Evolutionary conservation across 2,329 filamentous ascomycete species (phyloP).

Genomic region (Colletotrichum falcatum): DNA sequence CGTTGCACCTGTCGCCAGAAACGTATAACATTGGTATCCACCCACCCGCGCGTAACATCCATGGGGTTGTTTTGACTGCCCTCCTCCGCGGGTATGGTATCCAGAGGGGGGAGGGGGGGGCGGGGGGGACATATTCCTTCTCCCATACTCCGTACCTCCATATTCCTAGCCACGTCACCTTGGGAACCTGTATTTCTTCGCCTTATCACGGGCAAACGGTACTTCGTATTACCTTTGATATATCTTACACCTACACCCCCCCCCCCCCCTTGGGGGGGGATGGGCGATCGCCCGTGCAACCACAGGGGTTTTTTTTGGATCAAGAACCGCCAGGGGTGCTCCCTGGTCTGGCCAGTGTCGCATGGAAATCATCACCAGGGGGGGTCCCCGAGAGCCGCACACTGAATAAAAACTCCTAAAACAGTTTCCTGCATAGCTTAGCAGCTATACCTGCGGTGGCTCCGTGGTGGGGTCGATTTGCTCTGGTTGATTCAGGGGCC

Average conservation of each 20-base stretch:
- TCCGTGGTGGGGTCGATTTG: not conserved
- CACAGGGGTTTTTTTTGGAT: not conserved
- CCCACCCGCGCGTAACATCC: constrained; percentile 17
- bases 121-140: constrained; percentile 9
- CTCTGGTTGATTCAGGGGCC: constrained; percentile 34
- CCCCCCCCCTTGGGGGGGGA: no score
- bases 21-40: constrained; percentile 17
- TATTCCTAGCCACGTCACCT: constrained; percentile 16
- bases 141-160: no score
- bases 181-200: not conserved
- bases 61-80: constrained; percentile 28
- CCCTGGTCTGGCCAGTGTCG: constrained; percentile 11
- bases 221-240: no score
- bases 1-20: no score
- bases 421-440: constrained; percentile 12
- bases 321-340: constrained; percentile 19
- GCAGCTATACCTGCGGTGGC: not conserved
- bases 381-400: constrained; percentile 9
- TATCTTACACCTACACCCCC: not conserved
- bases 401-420: constrained; percentile 24
- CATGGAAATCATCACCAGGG: constrained; percentile 28
- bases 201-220: not conserved
- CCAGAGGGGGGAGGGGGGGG: constrained; percentile 10
- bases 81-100: not conserved
- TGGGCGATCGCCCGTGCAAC: constrained; percentile 27